Base-by-base conservation (phyloP, 2,329 filamentous ascomycete species). In the Pseudopithomyces maydicus region DNA sequence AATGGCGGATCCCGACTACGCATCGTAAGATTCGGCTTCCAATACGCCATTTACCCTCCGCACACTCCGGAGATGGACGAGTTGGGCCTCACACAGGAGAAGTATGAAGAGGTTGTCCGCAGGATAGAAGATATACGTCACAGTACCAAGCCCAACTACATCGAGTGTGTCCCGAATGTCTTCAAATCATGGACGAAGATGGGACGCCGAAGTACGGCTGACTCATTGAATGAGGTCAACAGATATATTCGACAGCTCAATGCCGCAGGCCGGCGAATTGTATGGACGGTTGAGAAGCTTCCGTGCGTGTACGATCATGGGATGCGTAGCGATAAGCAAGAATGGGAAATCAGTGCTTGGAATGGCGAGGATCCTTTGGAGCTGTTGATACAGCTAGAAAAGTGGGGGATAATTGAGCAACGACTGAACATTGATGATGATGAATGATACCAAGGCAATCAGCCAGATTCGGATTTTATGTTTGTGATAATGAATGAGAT, bases 281-380 rank as follows among this genome's bases (percentile, higher is more conserved):
- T 71, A 5, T 71, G 68, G 66, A 70, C 65, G 3, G 62, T 70
- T 41, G 66, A 69, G 52, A 61, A 63, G 45, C 65, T 70, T 17
- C 65, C 63, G 1, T 58, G 59, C 2, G 66, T 67, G 6, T 69
- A 67, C 36, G 64, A 68, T 20, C 39, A 56, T 23, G 56, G 56
- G 0, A 32, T 64, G n/a, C 57, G 54, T 12, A 32, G 52, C 29
- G 59, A 63, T 20, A 62, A 59, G 33, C 62, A 62, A 33, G 63
- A 68, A 35, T 68, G 64, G 67, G 67, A 67, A 36, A 65, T 69
- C 17, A 68, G 65, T 51, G 63, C 61, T 3, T 66, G 68, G 65
- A 66, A 67, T 45, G 57, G 54, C 15, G 59, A 64, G 33, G 67
- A 69, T 54, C 64, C 63, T 20, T 50, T 69, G 10, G 65, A 68